Evolutionary conservation across 2,329 filamentous ascomycete species (phyloP), one percentile per base, ranked within the genome.

Genomic region (Hypoxylon sp.): DNA sequence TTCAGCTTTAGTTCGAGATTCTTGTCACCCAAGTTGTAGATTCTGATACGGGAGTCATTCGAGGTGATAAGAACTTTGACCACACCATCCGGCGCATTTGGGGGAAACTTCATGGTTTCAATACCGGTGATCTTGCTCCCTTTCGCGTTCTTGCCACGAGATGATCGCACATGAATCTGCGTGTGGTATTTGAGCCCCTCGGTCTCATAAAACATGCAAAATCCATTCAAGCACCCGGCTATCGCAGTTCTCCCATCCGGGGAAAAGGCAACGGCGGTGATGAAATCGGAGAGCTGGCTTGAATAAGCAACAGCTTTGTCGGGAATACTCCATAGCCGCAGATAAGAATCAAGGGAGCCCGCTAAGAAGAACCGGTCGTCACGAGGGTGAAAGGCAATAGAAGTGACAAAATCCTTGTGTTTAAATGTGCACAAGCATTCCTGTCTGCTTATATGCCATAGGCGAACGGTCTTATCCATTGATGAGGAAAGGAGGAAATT

Each of bases 71-170:
- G 84, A 2, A 99, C 84, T 75, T 97, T 97, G 55, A 93, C 86
- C 59, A 94, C 91, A 0, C 88, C 88, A 37, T 87, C 87, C 11
- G 80, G 79, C 6, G 78, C 63, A 22, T 74, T 72, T 2, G 85
- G 84, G 3, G 90, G 89, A 53, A 89, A 84, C 14, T 83, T 80
- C 71, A 91, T 90, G 0, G 94, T 92, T 75, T 95, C 90, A 59
- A 99, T 97, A 5, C 94, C 94, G 0, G 96, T 98, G 73, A 99
- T 97, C 78, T 99, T 99, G 82, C 94, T 97, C 5, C 95, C 95
- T 78, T 97, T 98, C 3, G 94, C 92, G 76, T 98, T 98, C 77
- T 94, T 94, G 2, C 96, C 95, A 66, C 94, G 88, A 0, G 94
- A 94, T 0, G 94, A 98, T 48, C 94, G 90, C n/a, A 98, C 94